Conservation (phyloP, 495 filamentous ascomycete genomes). For the Neurospora sp. region DNA sequence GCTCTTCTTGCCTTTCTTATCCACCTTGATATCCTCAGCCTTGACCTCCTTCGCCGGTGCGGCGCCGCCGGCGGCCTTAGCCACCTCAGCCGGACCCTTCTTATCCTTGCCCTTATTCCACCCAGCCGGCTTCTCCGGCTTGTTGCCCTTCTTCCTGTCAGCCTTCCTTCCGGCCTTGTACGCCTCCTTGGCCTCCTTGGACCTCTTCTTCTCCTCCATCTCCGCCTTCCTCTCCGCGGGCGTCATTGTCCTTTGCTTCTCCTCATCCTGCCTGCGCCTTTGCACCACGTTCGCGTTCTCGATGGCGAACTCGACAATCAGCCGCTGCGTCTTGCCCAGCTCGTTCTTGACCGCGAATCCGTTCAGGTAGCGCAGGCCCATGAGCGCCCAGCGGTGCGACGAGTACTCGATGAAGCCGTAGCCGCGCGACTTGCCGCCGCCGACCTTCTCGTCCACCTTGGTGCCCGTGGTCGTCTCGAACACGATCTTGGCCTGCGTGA, state of each 20-base stretch:
- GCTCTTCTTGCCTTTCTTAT: conserved; percentile 15
- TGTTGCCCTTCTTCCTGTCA: conserved; percentile 25
- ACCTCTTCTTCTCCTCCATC: conserved; percentile 24
- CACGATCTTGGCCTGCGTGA: conserved; percentile 90
- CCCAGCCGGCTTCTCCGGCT: conserved; percentile 38
- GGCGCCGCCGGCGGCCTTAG: neutral
- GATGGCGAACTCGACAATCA: conserved; percentile 97
- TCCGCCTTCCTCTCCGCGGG: conserved; percentile 43
- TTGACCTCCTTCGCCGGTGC: conserved; percentile 2
- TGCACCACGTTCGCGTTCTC: conserved; percentile 92
- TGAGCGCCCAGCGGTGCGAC: conserved; percentile 85
- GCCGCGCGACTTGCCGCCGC: conserved; percentile 73
- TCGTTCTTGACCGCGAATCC: conserved; percentile 54
- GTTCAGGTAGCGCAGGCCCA: conserved; percentile 92
- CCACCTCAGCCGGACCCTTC: conserved; percentile 20
- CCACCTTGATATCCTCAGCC: conserved; percentile 2
- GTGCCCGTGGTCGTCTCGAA: conserved; percentile 76
- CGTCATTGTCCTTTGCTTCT: conserved; percentile 57
- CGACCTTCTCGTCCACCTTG: conserved; percentile 57
- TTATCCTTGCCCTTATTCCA: conserved; percentile 40
- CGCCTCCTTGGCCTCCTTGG: conserved; percentile 2
- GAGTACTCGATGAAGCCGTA: conserved; percentile 98
- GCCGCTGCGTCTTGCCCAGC: conserved; percentile 42
- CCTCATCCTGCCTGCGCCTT: conserved; percentile 61
- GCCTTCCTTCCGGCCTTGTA: conserved; percentile 15